phyloP scores from a whole-genome alignment of 495 filamentous ascomycete species.

The Penicillium egyptiacum region DNA sequence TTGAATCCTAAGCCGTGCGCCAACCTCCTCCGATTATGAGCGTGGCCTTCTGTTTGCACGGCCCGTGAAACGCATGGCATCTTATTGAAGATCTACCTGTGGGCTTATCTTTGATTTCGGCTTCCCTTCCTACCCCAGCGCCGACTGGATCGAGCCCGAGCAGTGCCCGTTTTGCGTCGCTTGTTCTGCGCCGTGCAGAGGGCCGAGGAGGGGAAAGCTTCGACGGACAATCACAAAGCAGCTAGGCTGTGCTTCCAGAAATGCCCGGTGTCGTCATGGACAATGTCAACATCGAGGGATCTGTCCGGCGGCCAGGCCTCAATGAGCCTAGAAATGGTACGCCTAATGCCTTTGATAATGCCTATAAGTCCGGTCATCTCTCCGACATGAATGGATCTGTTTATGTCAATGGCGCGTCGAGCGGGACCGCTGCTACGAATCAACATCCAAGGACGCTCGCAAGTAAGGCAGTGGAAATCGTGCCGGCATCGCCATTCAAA shows the following conservation, averaged over 20 bases:
- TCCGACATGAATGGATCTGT: constrained; percentile 30
- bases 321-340: constrained; percentile 31
- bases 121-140: constrained; percentile 35
- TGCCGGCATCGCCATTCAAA: constrained; percentile 55
- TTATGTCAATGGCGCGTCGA: constrained; percentile 34
- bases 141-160: constrained; percentile 21
- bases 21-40: constrained; percentile 30
- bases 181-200: constrained; percentile 34
- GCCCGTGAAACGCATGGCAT: constrained; percentile 37
- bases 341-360: constrained; percentile 12
- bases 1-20: constrained; percentile 4
- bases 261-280: constrained; percentile 54
- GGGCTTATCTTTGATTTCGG: constrained; percentile 18
- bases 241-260: constrained; percentile 21
- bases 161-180: constrained; percentile 22
- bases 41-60: constrained; percentile 19
- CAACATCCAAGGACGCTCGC: constrained; percentile 15
- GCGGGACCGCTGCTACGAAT: constrained; percentile 13
- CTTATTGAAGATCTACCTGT: constrained; percentile 23
- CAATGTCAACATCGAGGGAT: constrained; percentile 35
- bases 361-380: constrained; percentile 18
- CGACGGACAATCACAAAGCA: constrained; percentile 7
- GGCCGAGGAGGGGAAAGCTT: constrained; percentile 36
- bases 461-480: constrained; percentile 6
- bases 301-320: constrained; percentile 23